Conservation (phyloP, 805 yeast genomes). For the Schwanniomyces sp. region DNA sequence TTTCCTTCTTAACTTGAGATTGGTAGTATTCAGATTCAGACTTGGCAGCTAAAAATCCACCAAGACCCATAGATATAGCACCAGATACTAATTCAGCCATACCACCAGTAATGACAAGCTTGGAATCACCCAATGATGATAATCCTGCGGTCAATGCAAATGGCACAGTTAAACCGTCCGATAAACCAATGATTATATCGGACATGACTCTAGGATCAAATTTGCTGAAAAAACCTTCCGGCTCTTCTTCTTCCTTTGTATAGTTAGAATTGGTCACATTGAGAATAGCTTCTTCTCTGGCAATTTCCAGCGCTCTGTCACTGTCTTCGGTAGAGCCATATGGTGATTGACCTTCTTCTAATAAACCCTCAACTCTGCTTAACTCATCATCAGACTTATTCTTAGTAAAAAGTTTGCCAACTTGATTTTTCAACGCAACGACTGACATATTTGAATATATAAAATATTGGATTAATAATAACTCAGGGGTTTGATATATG, state of each 20-base stretch:
- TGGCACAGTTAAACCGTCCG: slow-evolving; percentile 98
- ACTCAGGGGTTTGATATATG: too few relatives aligned
- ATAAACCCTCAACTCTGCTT: slow-evolving; percentile 27
- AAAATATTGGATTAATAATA: background rate
- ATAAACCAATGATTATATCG: slow-evolving; percentile 88
- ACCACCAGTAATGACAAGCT: slow-evolving; percentile 94
- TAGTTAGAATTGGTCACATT: slow-evolving; percentile 21
- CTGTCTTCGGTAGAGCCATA: slow-evolving; percentile 34
- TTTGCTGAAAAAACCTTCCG: slow-evolving; percentile 44
- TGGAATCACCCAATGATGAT: slow-evolving; percentile 84
- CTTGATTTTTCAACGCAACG: slow-evolving; percentile 36
- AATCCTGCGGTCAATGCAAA: slow-evolving; percentile 97
- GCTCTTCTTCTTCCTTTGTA: slow-evolving; percentile 17
- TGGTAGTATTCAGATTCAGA: slow-evolving; percentile 77
- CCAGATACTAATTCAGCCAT: slow-evolving; percentile 97
- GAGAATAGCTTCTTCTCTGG: slow-evolving; percentile 36
- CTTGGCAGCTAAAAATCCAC: slow-evolving; percentile 94
- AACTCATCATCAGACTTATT: slow-evolving; percentile 29
- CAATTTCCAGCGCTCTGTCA: slow-evolving; percentile 35
- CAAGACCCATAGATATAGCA: slow-evolving; percentile 96
- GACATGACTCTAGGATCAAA: slow-evolving; percentile 92
- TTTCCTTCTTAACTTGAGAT: slow-evolving; percentile 71
- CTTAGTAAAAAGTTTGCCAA: slow-evolving; percentile 24
- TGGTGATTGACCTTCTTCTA: slow-evolving; percentile 32
- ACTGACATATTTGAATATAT: slow-evolving; percentile 18